Conservation (phyloP, 805 yeast species). For the Ogataea haglerorum region DNA sequence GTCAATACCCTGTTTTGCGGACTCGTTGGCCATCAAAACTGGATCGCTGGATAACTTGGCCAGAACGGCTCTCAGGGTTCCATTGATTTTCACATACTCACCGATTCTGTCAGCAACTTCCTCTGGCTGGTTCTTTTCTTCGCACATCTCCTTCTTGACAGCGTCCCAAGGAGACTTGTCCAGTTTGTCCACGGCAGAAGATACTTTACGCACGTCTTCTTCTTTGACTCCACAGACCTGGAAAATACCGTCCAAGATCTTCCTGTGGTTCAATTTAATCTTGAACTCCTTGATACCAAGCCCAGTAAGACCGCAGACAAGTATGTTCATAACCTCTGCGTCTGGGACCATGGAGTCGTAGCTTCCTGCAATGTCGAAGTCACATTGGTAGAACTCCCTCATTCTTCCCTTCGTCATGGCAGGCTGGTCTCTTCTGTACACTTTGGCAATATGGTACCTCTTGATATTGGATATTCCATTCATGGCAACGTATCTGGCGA, state of each 20-base stretch:
- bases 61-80: slow-evolving; percentile 65
- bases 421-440: slow-evolving; percentile 98
- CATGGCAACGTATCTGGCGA: slow-evolving; percentile 96
- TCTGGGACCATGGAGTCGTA: slow-evolving; percentile 97
- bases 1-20: slow-evolving; percentile 75
- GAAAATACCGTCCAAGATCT: slow-evolving; percentile 93
- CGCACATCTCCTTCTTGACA: slow-evolving; percentile 88
- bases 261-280: slow-evolving; percentile 91
- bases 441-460: slow-evolving; percentile 96
- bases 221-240: slow-evolving; percentile 91
- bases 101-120: slow-evolving; percentile 94
- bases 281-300: slow-evolving; percentile 88
- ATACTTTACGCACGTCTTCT: slow-evolving; percentile 89
- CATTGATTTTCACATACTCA: slow-evolving; percentile 81
- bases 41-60: slow-evolving; percentile 54
- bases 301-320: slow-evolving; percentile 79
- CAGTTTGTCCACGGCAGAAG: slow-evolving; percentile 94
- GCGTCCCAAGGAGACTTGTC: slow-evolving; percentile 96
- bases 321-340: slow-evolving; percentile 77
- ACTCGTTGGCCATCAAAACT: slow-evolving; percentile 55
- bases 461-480: slow-evolving; percentile 86
- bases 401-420: slow-evolving; percentile 99
- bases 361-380: slow-evolving; percentile 91
- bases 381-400: slow-evolving; percentile 99
- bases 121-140: slow-evolving; percentile 84